Evolutionary conservation across 2,329 filamentous ascomycete species (phyloP), one percentile per base, ranked within the genome.

Genomic region (Aureobasidium leucospermi): DNA sequence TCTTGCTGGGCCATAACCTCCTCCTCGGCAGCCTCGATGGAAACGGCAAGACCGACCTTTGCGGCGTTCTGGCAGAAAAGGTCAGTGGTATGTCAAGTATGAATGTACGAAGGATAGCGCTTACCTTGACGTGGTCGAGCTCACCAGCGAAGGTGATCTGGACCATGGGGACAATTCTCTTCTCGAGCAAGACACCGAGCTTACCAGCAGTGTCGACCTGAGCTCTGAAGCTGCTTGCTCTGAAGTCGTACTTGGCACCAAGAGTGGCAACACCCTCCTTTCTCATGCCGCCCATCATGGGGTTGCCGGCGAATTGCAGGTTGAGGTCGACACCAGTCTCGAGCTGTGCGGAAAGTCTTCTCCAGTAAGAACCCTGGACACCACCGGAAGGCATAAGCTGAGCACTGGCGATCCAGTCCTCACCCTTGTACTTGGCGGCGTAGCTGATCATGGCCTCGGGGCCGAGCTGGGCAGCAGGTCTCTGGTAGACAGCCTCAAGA

Each of bases 191-290:
- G 72, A 90, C 94, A 76, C 88, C 90, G 63, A 99, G 82, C 80
- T 96, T 96, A 74, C 94, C 94, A 73, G 90, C 86, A 70, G 91
- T 95, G 78, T 99, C 94, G 68, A 97, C 83, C 78, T 99, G 94
- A 46, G 93, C 94, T 65, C 93, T 86, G 85, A 96, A 96, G 53
- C 90, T 94, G 59, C 90, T 94, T 78, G 91, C 89, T 71, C 90
- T 85, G 85, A 99, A 99, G 74, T 96, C 93, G 78, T 99, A 99
- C 78, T 99, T 99, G 73, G 91, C 90, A 69, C 93, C 94, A 68
- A 97, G 83, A 58, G 92, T 90, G 58, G 95, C 92, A 63, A 90
- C 83, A 59, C 94, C 94, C 75, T 99, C 92, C 75, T 91, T 93
- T 74, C 86, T 84, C 58, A 86, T 73, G 48, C 85, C 85, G 62